Base-by-base conservation (phyloP, 2,329 filamentous ascomycete genomes). In the Ilyonectria sp. region DNA sequence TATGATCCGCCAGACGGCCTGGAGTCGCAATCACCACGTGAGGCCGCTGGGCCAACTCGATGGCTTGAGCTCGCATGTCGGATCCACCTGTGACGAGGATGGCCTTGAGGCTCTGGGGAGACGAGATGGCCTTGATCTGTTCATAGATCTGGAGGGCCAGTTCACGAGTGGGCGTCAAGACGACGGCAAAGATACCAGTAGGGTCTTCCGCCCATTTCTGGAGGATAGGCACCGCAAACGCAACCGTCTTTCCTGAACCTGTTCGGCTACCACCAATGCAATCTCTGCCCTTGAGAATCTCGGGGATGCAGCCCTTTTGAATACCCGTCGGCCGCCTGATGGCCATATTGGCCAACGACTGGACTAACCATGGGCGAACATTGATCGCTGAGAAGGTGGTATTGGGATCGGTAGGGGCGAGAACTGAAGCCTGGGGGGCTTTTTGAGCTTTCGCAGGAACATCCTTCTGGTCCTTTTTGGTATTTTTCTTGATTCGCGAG, bases 11-110 rank as follows among this genome's bases (percentile, higher is more conserved):
- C 23, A 99, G 86, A 47, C 96, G 90, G 19, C 96, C 95, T 3
- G 96, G 96, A 0, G 96, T 99, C 26, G 96, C 95, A 77, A 99
- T 96, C 50, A 99, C 93, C 58, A 99, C 85, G 78, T 99, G 96
- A 2, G 96, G 96, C 49, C 94, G 87, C 71, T 92, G 88, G 1
- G 92, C 90, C 19, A 99, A 87, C 17, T 92, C 92, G 70, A 97
- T 92, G 9, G 96, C 95, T 82, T 99, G 96, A 15, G 91, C 84
- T 56, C 94, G 90, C 94, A 98, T 98, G 78, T 99, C 95, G 33
- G 93, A 90, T 43, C 96, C 96, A 57, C 96, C 96, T 1, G 94
- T 98, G 47, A 99, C 88, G n/a, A 99, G 87, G 50, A 95, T 86
- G 4, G 93, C 91, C 80, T 97, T 97, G 72, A 99, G 88, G 63